A percentile compares a stretch with the other conserved stretches of the same genome.
Conservation (phyloP, 75 land plant species). For the Larix kaempferi region DNA sequence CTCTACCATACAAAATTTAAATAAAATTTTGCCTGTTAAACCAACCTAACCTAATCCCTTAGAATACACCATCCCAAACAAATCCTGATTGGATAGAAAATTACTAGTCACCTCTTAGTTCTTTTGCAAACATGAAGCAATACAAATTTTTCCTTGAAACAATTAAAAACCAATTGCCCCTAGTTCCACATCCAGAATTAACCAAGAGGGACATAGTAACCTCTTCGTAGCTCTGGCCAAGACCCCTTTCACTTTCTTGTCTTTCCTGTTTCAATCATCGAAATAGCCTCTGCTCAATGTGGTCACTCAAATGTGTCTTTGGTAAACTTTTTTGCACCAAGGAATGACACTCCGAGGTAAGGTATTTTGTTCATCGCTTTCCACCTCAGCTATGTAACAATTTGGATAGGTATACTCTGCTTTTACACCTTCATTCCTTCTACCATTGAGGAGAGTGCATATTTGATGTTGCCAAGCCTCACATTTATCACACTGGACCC, state of each 20-base stretch:
- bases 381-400: slow-evolving; percentile 76
- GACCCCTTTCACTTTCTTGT: slow-evolving; percentile 62
- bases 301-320: slow-evolving; percentile 82
- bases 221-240: slow-evolving; percentile 81
- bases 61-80: no score
- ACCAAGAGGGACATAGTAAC: slow-evolving; percentile 20
- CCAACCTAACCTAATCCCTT: no score
- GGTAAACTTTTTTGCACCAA: slow-evolving; percentile 96
- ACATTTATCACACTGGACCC: slow-evolving; percentile 98
- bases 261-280: slow-evolving; percentile 71
- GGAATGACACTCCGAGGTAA: slow-evolving; percentile 80
- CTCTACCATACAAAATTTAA: no score
- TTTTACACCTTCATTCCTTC: slow-evolving; percentile 83
- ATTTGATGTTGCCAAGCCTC: slow-evolving; percentile 96
- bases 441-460: slow-evolving; percentile 90
- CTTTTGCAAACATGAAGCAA: no score
- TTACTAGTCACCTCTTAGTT: no score
- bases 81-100: no score
- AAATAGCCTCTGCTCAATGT: slow-evolving; percentile 75
- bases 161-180: no score
- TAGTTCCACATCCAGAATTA: no score
- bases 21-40: no score
- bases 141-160: no score
- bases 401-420: slow-evolving; percentile 94
- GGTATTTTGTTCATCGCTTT: slow-evolving; percentile 80